Base-by-base conservation (phyloP, 768 basidiomycete genomes). In the Pholiota molesta region DNA sequence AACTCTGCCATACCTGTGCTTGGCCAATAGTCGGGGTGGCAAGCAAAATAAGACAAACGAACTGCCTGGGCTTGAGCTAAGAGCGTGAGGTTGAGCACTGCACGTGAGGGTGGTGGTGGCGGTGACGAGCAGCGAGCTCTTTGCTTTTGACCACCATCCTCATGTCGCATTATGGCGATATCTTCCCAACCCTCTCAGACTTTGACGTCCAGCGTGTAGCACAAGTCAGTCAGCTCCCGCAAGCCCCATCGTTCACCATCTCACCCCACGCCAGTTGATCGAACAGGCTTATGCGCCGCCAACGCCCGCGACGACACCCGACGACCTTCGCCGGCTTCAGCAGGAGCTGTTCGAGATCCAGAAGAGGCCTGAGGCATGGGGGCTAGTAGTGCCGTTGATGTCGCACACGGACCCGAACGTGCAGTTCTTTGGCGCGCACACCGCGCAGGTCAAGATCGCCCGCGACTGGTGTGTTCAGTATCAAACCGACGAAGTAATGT, bases 351-450 rank as follows among this genome's bases (percentile, higher is more conserved):
- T 89, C 64, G 88, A 91, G 62, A 83, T 92, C 11, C 91, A 92
- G 73, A 90, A 88, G 67, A 77, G 81, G 55, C 86, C 83, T 14
- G 91, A 91, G 67, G 91, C 91, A 3, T 95, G 92, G 94, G 92
- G 91, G 9, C 77, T 95, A 52, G 86, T 94, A 19, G 81, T 91
- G 37, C 92, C 93, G 0, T 82, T 95, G 64, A 75, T 95, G 26
- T 81, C 87, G 14, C 80, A 90, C 68, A 75, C 79, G 29, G 90
- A 96, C 73, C 81, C 82, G 56, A 94, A 94, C 69, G 92, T 97
- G 10, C 91, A 95, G 72, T 98, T 97, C 81, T 97, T 94, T 69
- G 94, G 95, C 2, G 95, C 95, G 5, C 95, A 97, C 68, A 97
- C 94, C 0, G 86, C 90, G 2, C 94, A 96, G 71, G 92, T 96